Base-by-base conservation (phyloP, 1,284 basidiomycete species). In the Calocybe gambosa region DNA sequence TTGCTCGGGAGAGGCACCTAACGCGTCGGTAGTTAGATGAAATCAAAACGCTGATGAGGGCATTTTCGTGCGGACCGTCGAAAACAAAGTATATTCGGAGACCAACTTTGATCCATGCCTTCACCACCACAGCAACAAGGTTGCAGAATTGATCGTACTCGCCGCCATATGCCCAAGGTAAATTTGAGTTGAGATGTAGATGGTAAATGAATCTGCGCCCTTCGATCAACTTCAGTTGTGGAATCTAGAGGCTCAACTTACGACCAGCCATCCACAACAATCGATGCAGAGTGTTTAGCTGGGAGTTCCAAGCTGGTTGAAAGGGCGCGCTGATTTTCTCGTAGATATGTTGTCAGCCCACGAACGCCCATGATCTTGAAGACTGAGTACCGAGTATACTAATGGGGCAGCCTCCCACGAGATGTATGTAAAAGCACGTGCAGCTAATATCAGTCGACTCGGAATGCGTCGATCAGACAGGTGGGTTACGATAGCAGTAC, bases 201-300 rank as follows among this genome's bases (percentile, higher is more conserved):
- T 80, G 74, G 62, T 83, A 93, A 52, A 93, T 85, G 63, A 94
- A 84, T 23, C 90, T 93, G 57, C 13, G 28, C 28, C 35, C n/a
- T 25, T 35, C 46, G 36, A 55, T 53, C 28, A 46, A 49, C 33
- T 23, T 49, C 45, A 23, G 42, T 39, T 42, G 45, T 43, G 21
- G 42, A 47, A 51, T 45, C 52, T 51, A 35, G 50, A 45, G 44
- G 13, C 15, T 13, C 23, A 39, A 80, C 89, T 80, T 63, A 93
- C 90, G 89, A 90, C 89, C 86, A 91, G 36, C 80, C 89, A 67
- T 94, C 91, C 33, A 93, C 77, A 1, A 93, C 81, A 50, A 92
- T 69, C 43, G 62, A 55, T 36, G 62, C 50, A 31, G 56, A 38
- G 31, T 50, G 45, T 42, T 49, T 43, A 2, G 58, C 50, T 3